phyloP scores from a whole-genome alignment of 139 green algal genomes.

The Chlamydomonas eustigma region DNA sequence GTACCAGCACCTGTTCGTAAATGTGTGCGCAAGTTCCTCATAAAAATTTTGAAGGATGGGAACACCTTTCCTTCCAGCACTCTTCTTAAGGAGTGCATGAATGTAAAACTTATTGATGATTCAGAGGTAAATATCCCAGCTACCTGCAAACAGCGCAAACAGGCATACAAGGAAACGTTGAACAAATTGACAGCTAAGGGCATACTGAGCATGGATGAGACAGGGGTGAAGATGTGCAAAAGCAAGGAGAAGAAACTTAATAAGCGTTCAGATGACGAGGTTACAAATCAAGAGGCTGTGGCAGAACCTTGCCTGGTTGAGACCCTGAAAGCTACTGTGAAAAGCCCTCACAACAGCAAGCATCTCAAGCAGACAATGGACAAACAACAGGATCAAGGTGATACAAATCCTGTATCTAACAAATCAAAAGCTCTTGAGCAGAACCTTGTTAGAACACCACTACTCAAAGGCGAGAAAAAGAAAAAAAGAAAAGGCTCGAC shows the following conservation, averaged over 20 bases:
- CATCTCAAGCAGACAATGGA: too few species aligned
- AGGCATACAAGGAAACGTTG: not conserved
- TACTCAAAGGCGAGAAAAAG: not conserved
- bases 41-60: not conserved
- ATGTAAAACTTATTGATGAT: not conserved
- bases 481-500: not conserved
- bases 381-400: too few species aligned
- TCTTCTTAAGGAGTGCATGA: not conserved
- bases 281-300: too few species aligned
- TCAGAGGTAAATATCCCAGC: not conserved
- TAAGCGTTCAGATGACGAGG: not conserved
- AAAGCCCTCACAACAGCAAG: too few species aligned
- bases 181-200: not conserved
- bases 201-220: not conserved
- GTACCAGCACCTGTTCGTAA: not conserved
- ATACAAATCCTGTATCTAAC: too few species aligned
- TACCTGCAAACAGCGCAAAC: conserved; percentile 8
- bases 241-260: not conserved
- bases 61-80: too few species aligned
- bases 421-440: too few species aligned
- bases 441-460: too few species aligned
- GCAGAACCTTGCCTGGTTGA: too few species aligned
- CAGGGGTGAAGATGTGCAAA: not conserved
- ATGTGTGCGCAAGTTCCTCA: not conserved
- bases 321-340: too few species aligned